These are phyloP conservation scores for Skeletonema menzelii DNA, from an alignment of 108 stramenopile genomes.

Conservation along the genomic window DNA sequence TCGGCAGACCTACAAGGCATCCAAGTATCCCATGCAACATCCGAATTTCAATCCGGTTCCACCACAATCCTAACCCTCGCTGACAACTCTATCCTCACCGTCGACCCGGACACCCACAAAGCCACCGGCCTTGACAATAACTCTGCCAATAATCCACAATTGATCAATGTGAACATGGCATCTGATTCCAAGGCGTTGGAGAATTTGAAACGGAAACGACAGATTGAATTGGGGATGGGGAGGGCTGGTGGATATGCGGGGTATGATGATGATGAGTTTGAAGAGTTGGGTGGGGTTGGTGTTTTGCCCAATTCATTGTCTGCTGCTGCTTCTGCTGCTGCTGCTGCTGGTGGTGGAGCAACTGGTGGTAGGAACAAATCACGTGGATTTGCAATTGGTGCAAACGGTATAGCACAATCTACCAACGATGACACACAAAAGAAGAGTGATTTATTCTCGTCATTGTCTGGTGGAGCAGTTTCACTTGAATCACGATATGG, in stretches of 20 bases:
- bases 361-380: background rate
- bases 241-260: constrained; percentile 90
- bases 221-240: constrained; percentile 77
- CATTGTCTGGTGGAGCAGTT: constrained; percentile 54
- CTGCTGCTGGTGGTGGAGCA: background rate
- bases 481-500: constrained; percentile 61
- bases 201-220: constrained; percentile 71
- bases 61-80: constrained; percentile 77
- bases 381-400: constrained; percentile 69
- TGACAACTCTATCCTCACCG: constrained; percentile 58
- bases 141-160: background rate
- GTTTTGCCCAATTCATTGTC: background rate
- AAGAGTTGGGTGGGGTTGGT: constrained; percentile 74
- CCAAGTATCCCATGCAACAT: constrained; percentile 59
- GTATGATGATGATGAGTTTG: constrained; percentile 92
- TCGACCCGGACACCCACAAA: constrained; percentile 31
- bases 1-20: constrained; percentile 70
- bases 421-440: constrained; percentile 24
- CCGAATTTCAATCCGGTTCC: constrained; percentile 57
- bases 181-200: constrained; percentile 58
- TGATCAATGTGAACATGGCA: constrained; percentile 40
- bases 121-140: constrained; percentile 40
- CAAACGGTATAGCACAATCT: background rate
- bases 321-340: constrained; percentile 8
- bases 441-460: constrained; percentile 52